phyloP scores from a whole-genome alignment of 1,139 yeast species.

The Suhomyces anneliseae region DNA sequence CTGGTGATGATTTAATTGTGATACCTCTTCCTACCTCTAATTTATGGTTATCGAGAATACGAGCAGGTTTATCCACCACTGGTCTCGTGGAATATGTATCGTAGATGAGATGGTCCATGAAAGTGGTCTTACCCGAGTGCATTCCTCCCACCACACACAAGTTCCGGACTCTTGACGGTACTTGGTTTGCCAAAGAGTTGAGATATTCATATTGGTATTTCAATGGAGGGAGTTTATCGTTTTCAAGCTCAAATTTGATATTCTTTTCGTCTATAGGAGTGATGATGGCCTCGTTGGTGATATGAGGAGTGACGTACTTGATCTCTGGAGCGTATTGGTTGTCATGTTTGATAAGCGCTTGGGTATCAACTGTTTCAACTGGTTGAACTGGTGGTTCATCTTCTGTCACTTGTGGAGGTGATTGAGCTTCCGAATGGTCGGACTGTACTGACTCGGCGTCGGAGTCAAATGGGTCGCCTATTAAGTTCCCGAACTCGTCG shows the following conservation, averaged over 20 bases:
- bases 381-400: too few relatives aligned
- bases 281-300: slow-evolving; percentile 59
- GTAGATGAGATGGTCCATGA: slow-evolving; percentile 66
- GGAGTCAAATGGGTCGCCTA: slow-evolving; percentile 53
- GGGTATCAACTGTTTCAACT: background rate
- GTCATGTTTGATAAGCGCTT: slow-evolving; percentile 5
- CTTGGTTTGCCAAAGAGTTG: slow-evolving; percentile 39
- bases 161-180: slow-evolving; percentile 72
- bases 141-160: slow-evolving; percentile 80
- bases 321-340: slow-evolving; percentile 2
- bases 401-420: too few relatives aligned
- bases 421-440: background rate
- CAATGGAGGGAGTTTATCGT: slow-evolving; percentile 50
- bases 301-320: slow-evolving; percentile 4
- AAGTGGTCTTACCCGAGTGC: slow-evolving; percentile 85
- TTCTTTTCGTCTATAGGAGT: slow-evolving; percentile 48
- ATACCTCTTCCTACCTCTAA: slow-evolving; percentile 72
- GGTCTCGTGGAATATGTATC: slow-evolving; percentile 53
- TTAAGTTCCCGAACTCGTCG: slow-evolving; percentile 82
- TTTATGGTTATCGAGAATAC: slow-evolving; percentile 70
- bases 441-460: slow-evolving; percentile 35
- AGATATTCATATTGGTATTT: slow-evolving; percentile 66
- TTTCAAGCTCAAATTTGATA: slow-evolving; percentile 45
- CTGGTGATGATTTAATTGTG: slow-evolving; percentile 62
- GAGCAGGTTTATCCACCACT: slow-evolving; percentile 38